Evolutionary conservation across 805 yeast species (phyloP).

Genomic region (Blastobotrys chiropterorum): DNA sequence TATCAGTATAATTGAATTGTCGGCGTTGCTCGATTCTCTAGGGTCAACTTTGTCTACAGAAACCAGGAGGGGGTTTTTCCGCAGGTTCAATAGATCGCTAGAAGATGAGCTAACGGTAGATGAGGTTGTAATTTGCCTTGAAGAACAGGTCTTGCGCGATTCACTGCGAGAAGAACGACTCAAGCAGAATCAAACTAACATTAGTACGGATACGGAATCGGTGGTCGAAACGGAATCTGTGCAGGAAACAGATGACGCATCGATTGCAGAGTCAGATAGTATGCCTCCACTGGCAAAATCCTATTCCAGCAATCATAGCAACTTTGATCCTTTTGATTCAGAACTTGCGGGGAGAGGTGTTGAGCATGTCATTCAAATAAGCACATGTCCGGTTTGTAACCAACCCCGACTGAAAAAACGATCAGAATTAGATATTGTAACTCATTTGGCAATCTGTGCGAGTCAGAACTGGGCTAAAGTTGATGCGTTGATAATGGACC

Average conservation of each 20-base stretch:
- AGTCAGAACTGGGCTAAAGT: conserved; percentile 69
- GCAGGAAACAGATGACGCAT: conserved; percentile 1
- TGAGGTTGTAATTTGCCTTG: conserved; percentile 50
- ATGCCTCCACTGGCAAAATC: not conserved
- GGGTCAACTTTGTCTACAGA: conserved; percentile 43
- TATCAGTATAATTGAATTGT: conserved; percentile 55
- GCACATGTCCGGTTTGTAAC: conserved; percentile 76
- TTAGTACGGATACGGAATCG: not conserved
- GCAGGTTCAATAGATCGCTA: conserved; percentile 25
- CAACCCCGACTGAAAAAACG: conserved; percentile 48
- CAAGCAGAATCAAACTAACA: not conserved
- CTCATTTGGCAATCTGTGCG: conserved; percentile 84
- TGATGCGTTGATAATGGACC: conserved; percentile 53
- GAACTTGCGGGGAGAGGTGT: conserved; percentile 2
- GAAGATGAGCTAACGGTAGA: conserved; percentile 45
- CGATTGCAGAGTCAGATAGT: no score
- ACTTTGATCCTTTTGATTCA: not conserved
- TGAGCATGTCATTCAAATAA: conserved; percentile 50
- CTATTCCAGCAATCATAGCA: not conserved
- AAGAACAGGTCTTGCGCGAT: conserved; percentile 30
- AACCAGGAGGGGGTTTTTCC: conserved; percentile 29
- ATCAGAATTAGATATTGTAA: conserved; percentile 63
- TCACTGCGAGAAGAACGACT: conserved; percentile 9
- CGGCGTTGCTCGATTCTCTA: conserved; percentile 56
- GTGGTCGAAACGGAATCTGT: not conserved